Percentiles rank a stretch among this genome's conserved stretches.
Conservation (phyloP, 768 basidiomycete genomes). For the Tylopilus sp. region DNA sequence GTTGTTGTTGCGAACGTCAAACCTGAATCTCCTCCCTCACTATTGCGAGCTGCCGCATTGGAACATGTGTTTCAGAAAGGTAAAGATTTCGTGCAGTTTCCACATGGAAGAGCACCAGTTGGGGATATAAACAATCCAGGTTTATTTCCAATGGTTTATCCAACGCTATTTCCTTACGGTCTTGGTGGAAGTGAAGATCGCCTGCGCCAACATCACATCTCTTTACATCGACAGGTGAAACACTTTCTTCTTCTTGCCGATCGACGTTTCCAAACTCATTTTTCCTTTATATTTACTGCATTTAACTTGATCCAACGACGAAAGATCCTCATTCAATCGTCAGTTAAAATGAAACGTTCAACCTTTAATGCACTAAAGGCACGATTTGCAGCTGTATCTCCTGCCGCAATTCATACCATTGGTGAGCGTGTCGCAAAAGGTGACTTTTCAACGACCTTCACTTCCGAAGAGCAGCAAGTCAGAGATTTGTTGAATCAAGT, state of each 20-base stretch:
- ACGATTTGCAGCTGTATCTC: background rate
- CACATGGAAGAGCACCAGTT: background rate
- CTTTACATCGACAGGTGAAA: background rate
- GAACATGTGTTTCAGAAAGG: background rate
- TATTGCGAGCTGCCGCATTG: background rate
- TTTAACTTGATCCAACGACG: background rate
- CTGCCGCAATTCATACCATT: background rate
- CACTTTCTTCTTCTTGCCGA: background rate
- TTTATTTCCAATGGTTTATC: background rate
- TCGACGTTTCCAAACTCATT: background rate
- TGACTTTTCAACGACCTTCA: background rate
- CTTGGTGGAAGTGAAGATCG: background rate
- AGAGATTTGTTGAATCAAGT: background rate
- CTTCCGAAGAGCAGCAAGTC: background rate
- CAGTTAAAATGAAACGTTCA: background rate
- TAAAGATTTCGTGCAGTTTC: background rate
- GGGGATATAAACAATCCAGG: background rate
- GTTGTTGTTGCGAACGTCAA: background rate
- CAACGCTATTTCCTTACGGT: background rate
- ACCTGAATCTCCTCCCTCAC: background rate
- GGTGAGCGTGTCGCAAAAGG: background rate
- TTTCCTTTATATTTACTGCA: background rate
- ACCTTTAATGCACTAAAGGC: background rate
- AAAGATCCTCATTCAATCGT: background rate
- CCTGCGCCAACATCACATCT: background rate